Base-by-base conservation (phyloP, 2,329 filamentous ascomycete genomes). In the Incumbomyces delicatus region DNA sequence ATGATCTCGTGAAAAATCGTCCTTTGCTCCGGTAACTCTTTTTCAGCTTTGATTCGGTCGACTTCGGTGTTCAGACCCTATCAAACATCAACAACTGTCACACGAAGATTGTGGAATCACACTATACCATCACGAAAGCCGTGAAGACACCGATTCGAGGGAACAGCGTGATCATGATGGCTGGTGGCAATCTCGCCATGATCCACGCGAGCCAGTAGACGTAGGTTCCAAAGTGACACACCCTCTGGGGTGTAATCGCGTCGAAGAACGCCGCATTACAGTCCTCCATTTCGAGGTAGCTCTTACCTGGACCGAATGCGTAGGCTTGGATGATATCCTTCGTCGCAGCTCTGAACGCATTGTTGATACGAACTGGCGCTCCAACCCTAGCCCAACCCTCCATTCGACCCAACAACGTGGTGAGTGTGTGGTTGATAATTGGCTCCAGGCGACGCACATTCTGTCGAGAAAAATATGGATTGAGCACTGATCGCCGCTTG, bases 261-360 rank as follows among this genome's bases (percentile, higher is more conserved):
- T 27, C 22, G 22, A 27, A 27, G 22, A 27, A 27, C 8, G 22
- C 22, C 8, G 22, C 22, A 27, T 27, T 27, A 27, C 22, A 27
- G 22, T 27, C 22, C 22, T 27, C 22, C 22, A 27, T 27, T 27
- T 27, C 22, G 22, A 27, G 22, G 22, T 27, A 27, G 22, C 22
- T 27, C 8, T 27, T 27, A 27, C 22, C 22, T 27, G 22, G 22
- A 8, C 22, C 47, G 44, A 56, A 58, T 30, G 44, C 18, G 41
- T 54, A 56, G 5, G 49, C 35, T 7, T 46, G 54, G 42, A 57
- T 51, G 14, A 58, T 44, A 39, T 58, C 56, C 18, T 38, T 53
- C 3, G 53, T 55, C 42, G 67, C 60, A 16, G 66, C 67, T 17
- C 62, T 65, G 41, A 66, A 68, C 0, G 64, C 58, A 11, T 43